Conservation (phyloP, 2,329 filamentous ascomycete genomes). For the Fusarium cicatricum region DNA sequence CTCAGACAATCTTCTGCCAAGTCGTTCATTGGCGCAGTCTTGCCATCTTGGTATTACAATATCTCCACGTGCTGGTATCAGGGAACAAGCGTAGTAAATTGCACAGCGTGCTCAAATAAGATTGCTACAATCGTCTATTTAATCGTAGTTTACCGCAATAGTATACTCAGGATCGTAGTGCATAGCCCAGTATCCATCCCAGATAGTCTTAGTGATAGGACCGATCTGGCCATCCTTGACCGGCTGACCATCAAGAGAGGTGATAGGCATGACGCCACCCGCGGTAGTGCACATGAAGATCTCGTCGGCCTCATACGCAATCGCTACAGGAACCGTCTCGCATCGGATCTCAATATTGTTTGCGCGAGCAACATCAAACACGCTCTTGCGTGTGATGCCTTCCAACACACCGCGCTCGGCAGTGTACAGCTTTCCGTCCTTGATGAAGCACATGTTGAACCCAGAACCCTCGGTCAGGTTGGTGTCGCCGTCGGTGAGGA, state of each 20-base stretch:
- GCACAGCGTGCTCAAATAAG: too few relatives aligned
- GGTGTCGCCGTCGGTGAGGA: conserved; percentile 58
- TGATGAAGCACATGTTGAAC: conserved; percentile 58
- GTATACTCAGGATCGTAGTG: conserved; percentile 52
- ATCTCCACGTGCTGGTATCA: too few relatives aligned
- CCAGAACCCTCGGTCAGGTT: conserved; percentile 60
- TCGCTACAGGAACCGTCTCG: conserved; percentile 53
- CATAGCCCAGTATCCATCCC: conserved; percentile 60
- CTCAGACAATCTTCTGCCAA: too few relatives aligned
- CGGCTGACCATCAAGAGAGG: conserved; percentile 52
- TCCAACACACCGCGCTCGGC: conserved; percentile 57
- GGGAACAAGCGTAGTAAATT: too few relatives aligned
- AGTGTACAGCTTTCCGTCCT: conserved; percentile 55
- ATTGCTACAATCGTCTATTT: neutral
- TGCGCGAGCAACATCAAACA: conserved; percentile 52
- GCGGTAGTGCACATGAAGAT: conserved; percentile 63
- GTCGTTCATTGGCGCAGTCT: too few relatives aligned
- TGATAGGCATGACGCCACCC: conserved; percentile 62
- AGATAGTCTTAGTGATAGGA: conserved; percentile 56
- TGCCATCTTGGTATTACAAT: too few relatives aligned
- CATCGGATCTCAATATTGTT: conserved; percentile 48
- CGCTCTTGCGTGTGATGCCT: conserved; percentile 58
- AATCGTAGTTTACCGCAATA: conserved; percentile 45
- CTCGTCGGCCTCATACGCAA: conserved; percentile 55
- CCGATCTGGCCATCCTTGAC: conserved; percentile 55